Base-by-base conservation (phyloP, 2,329 filamentous ascomycete genomes). In the Penicillium crustosum region DNA sequence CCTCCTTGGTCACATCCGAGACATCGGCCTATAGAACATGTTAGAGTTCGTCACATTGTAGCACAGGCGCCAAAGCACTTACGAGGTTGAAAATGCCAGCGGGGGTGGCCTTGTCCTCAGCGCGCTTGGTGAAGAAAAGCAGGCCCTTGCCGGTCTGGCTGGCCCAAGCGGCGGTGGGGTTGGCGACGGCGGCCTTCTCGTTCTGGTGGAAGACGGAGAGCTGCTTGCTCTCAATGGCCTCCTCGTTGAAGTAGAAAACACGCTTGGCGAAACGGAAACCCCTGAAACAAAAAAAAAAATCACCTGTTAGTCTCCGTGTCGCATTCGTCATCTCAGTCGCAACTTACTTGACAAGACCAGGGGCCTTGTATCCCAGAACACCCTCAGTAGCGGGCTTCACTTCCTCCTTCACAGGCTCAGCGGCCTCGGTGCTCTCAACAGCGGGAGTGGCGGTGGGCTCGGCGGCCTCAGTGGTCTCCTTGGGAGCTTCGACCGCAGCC, bases 141-240 rank as follows among this genome's bases (percentile, higher is more conserved):
- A 97, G 89, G 73, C 94, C 94, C 83, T 96, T 96, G 76, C 93
- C 93, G 59, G 93, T 97, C 83, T 96, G 87, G 67, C 87, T 87
- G 63, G 93, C 91, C 91, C 94, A 97, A 36, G 94, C 89, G 67
- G 87, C 89, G 68, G 89, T 89, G 66, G 90, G 84, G 80, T 95
- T 89, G 61, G 89, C 88, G 65, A 88, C 82, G 53, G 87, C 83
- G 56, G 88, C 83, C 88, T 97, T 97, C 85, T 96, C 92, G 70
- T 86, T 88, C 79, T 92, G 91, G 68, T 95, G 83, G 82, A 93
- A 97, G 68, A 83, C 79, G 66, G 82, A 78, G 57, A 97, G 83
- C 73, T 88, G 83, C 78, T 93, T 89, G 68, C 86, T 79, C 71
- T 92, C 86, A 59, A 95, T 77, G 49, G 89, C 79, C 55, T 92